Percentiles rank a stretch among this genome's conserved stretches.
phyloP scores from a whole-genome alignment of 2,329 filamentous ascomycete genomes.

The Talaromyces marneffei region DNA sequence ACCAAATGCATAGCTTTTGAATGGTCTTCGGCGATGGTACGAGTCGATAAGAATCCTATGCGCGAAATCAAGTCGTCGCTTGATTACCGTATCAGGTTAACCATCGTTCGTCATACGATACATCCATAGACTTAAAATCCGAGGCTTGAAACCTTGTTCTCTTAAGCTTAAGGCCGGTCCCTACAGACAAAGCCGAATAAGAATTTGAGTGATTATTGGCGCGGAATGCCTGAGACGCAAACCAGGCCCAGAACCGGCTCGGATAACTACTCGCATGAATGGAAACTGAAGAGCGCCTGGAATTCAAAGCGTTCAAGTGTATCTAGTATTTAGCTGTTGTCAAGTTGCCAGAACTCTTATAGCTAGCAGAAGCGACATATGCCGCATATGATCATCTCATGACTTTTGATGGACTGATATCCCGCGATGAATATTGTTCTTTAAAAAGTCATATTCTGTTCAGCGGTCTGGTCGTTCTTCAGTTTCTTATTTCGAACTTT shows the following conservation, averaged over 20 bases:
- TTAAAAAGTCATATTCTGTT: not conserved
- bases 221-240: not conserved
- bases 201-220: not conserved
- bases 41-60: not conserved
- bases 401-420: not conserved
- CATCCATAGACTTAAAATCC: not conserved
- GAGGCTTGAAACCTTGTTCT: not conserved
- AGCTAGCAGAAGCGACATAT: not conserved
- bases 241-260: no score
- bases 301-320: not conserved
- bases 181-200: not conserved
- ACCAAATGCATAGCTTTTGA: not conserved
- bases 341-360: not conserved
- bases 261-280: not conserved
- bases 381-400: not conserved
- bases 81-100: not conserved
- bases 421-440: not conserved
- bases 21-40: not conserved
- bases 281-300: not conserved
- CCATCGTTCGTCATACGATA: not conserved
- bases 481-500: slow-evolving; percentile 62
- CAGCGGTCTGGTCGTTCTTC: slow-evolving; percentile 14
- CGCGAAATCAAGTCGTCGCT: not conserved
- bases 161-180: not conserved
- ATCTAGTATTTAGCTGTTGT: not conserved